Conservation (phyloP, 345 rosid species). For the Melaleuca quinquenervia region DNA sequence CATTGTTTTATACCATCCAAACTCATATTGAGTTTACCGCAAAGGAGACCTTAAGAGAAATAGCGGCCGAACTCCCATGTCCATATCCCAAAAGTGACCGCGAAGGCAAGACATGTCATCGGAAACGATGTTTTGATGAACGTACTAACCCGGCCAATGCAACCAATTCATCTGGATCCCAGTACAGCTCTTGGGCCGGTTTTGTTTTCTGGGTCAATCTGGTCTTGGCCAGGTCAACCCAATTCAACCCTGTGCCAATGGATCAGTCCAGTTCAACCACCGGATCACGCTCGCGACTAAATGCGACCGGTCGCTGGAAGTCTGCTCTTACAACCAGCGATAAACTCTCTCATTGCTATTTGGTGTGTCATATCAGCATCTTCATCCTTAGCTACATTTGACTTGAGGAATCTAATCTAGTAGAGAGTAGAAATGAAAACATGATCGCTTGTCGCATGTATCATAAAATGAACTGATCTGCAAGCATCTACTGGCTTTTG, state of each 20-base stretch:
- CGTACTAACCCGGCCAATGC: neutral
- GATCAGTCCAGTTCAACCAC: neutral
- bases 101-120: neutral
- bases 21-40: neutral
- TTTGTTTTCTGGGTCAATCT: neutral
- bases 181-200: neutral
- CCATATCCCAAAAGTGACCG: neutral
- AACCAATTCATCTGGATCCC: neutral
- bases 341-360: neutral
- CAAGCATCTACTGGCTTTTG: neutral
- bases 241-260: neutral
- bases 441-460: neutral
- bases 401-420: neutral
- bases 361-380: neutral
- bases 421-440: neutral
- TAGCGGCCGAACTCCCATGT: neutral
- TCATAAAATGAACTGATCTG: neutral
- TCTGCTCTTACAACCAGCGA: neutral
- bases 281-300: neutral
- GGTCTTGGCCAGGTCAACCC: neutral
- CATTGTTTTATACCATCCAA: neutral
- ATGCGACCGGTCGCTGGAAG: neutral
- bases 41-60: neutral
- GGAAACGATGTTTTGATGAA: neutral
- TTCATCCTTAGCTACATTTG: neutral